Percentiles rank a stretch among this genome's conserved stretches.
These are phyloP conservation scores for Cladosporium sp. DNA, from an alignment of 2,329 filamentous ascomycete species.

Conservation along the genomic window DNA sequence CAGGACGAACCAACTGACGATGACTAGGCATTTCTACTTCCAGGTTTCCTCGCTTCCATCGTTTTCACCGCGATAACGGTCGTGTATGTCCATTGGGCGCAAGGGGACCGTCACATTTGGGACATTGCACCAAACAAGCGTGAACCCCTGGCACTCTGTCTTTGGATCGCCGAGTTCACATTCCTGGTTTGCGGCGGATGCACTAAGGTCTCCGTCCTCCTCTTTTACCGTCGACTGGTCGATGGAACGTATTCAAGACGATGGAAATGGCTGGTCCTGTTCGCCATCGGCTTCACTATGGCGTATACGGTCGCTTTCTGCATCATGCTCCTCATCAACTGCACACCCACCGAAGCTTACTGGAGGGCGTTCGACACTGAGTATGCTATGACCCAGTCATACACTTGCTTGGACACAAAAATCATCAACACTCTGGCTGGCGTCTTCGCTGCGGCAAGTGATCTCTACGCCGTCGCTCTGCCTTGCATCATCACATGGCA, in stretches of 20 bases:
- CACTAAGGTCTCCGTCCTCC: conserved; percentile 33
- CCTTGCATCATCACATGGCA: conserved; percentile 41
- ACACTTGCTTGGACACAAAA: conserved; percentile 16
- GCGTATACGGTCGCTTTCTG: conserved; percentile 34
- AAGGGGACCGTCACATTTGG: conserved; percentile 33
- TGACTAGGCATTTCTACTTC: conserved; percentile 17
- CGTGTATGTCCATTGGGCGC: conserved; percentile 21
- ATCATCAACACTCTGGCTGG: conserved; percentile 34
- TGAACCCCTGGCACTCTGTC: conserved; percentile 19
- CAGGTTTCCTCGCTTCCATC: conserved; percentile 19
- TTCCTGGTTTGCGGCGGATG: conserved; percentile 30
- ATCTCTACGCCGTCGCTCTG: conserved; percentile 36
- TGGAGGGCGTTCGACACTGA: conserved; percentile 32
- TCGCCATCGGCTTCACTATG: conserved; percentile 33
- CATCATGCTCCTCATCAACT: conserved; percentile 32
- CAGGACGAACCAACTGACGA: not conserved
- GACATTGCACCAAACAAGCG: conserved; percentile 24
- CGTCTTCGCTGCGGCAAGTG: conserved; percentile 35
- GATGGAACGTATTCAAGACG: conserved; percentile 27
- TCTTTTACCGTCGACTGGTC: conserved; percentile 39
- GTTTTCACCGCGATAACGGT: conserved; percentile 20
- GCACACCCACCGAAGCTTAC: conserved; percentile 34
- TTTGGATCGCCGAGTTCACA: conserved; percentile 29
- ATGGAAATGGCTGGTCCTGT: conserved; percentile 34
- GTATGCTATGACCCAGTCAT: conserved; percentile 28